Evolutionary conservation across 2,329 filamentous ascomycete species (phyloP).

Genomic region (Arachnomyces sp.): DNA sequence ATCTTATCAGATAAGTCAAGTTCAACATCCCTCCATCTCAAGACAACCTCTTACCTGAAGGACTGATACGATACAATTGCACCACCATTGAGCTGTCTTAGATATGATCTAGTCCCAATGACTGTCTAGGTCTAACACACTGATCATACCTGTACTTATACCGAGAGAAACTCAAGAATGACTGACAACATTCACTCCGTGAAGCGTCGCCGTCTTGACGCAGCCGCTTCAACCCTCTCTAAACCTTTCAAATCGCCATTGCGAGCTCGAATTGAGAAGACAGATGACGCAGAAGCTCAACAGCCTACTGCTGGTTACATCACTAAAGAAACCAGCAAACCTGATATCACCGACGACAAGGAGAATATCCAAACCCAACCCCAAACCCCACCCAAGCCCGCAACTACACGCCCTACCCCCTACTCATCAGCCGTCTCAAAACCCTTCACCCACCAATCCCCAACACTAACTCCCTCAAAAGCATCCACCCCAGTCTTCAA

Average conservation of each 20-base stretch:
- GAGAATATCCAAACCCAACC: not conserved
- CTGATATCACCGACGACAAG: not conserved
- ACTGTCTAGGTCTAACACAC: no score
- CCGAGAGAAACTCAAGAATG: constrained; percentile 10
- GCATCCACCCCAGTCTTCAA: not conserved
- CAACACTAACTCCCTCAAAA: constrained; percentile 6
- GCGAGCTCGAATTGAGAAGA: constrained; percentile 33
- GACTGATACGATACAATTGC: no score
- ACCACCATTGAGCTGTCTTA: no score
- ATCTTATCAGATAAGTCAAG: constrained; percentile 3
- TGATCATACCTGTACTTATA: constrained; percentile 3
- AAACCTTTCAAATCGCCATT: constrained; percentile 68
- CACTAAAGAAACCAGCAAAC: constrained; percentile 1
- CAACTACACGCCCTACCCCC: constrained; percentile 7
- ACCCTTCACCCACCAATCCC: constrained; percentile 11
- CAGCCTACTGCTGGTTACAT: constrained; percentile 8
- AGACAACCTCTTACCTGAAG: no score
- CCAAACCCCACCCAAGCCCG: constrained; percentile 5
- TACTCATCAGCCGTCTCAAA: no score
- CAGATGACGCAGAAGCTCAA: constrained; percentile 8
- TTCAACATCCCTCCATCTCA: no score
- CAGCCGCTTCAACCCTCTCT: constrained; percentile 50
- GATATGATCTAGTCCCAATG: no score
- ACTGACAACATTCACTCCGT: constrained; percentile 25
- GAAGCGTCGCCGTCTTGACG: constrained; percentile 57